These are phyloP conservation scores for Fusarium nygamai DNA, from an alignment of 2,329 filamentous ascomycete genomes.

Conservation along the genomic window DNA sequence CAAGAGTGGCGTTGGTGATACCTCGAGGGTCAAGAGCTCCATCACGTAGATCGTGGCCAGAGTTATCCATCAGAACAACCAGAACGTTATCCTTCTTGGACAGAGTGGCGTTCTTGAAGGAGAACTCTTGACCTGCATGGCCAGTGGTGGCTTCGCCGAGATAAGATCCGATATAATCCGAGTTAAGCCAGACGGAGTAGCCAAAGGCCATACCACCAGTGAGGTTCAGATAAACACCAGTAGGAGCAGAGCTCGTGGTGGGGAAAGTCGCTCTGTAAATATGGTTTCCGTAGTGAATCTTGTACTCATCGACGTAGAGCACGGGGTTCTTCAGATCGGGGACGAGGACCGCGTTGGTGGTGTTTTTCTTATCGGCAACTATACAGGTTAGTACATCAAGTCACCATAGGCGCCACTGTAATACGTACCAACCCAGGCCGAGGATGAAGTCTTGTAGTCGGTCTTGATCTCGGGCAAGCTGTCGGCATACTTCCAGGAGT, in stretches of 20 bases:
- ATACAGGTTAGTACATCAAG: neutral
- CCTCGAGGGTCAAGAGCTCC: conserved; percentile 60
- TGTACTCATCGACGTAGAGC: conserved; percentile 67
- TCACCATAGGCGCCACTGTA: accelerated
- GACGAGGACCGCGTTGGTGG: conserved; percentile 54
- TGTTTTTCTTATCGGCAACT: conserved; percentile 60
- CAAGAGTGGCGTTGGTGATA: conserved; percentile 62
- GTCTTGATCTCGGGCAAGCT: conserved; percentile 58
- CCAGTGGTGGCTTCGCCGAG: conserved; percentile 58
- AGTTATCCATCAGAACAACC: conserved; percentile 68
- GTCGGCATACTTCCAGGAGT: conserved; percentile 58
- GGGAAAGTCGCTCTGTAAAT: conserved; percentile 64
- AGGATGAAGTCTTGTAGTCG: conserved; percentile 54
- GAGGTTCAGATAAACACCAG: conserved; percentile 59
- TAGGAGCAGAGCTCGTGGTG: conserved; percentile 49
- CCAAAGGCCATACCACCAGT: conserved; percentile 66
- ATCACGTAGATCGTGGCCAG: conserved; percentile 65
- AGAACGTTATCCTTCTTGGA: conserved; percentile 57
- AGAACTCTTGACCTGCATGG: conserved; percentile 53
- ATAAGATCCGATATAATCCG: conserved; percentile 64
- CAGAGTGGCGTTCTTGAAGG: conserved; percentile 61
- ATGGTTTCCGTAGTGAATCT: conserved; percentile 63
- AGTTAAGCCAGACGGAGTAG: conserved; percentile 68
- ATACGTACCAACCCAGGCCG: conserved; percentile 54
- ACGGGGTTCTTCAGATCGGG: conserved; percentile 63